Conservation (phyloP, 1,284 basidiomycete species). For the Boletus smithii region DNA sequence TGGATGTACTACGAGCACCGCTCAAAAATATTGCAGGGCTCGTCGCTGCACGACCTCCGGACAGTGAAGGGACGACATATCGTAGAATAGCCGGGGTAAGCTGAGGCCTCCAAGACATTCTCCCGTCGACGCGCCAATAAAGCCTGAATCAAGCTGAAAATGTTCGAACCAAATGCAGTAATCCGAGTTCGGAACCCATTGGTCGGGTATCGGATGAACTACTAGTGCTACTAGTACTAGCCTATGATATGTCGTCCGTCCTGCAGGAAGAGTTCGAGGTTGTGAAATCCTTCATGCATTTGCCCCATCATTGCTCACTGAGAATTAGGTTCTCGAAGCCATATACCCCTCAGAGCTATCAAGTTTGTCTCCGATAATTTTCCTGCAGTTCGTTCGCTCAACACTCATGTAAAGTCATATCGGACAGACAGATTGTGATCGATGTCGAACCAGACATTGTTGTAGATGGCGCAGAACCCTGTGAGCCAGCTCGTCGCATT, state of each 20-base stretch:
- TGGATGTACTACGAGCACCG: slow-evolving; percentile 12
- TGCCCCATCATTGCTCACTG: slow-evolving; percentile 10
- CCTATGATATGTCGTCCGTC: slow-evolving; percentile 64
- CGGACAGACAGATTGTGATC: slow-evolving; percentile 80
- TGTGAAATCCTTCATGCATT: slow-evolving; percentile 14
- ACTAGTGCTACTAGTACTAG: too few species aligned
- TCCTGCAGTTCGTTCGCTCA: slow-evolving; percentile 41
- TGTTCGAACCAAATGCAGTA: slow-evolving; percentile 19
- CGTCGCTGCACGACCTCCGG: neutral
- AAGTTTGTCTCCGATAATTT: slow-evolving; percentile 58
- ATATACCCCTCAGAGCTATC: slow-evolving; percentile 94
- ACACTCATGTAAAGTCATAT: slow-evolving; percentile 68
- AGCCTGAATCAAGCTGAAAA: slow-evolving; percentile 17
- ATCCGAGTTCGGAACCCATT: slow-evolving; percentile 20
- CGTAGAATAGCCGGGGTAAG: slow-evolving; percentile 17
- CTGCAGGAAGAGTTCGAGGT: slow-evolving; percentile 89
- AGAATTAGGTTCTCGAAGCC: slow-evolving; percentile 80
- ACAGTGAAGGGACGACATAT: slow-evolving; percentile 3
- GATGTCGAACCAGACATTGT: slow-evolving; percentile 85
- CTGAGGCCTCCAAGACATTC: slow-evolving; percentile 27
- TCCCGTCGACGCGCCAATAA: slow-evolving; percentile 1
- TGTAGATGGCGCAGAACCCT: slow-evolving; percentile 53
- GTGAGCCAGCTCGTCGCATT: slow-evolving; percentile 42
- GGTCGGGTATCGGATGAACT: slow-evolving; percentile 28
- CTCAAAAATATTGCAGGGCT: slow-evolving; percentile 1